Conservation (phyloP, 2,329 filamentous ascomycete genomes). For the Dactylonectria estremocensis region DNA sequence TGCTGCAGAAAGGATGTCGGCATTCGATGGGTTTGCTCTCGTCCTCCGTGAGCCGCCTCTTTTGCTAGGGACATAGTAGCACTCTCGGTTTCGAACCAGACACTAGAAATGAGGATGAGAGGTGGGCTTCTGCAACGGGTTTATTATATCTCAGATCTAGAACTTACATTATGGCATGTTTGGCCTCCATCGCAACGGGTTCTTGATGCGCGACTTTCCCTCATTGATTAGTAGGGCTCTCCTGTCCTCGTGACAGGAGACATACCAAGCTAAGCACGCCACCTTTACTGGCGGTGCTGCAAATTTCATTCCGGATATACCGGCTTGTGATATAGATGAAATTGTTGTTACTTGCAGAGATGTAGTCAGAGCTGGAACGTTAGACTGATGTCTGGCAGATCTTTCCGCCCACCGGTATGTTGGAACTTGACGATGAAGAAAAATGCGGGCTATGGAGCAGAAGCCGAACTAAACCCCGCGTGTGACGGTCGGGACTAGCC, state of each 20-base stretch:
- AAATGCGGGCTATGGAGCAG: neutral
- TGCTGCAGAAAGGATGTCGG: neutral
- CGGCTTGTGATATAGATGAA: neutral
- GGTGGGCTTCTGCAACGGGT: neutral
- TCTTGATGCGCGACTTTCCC: neutral
- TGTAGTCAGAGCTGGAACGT: neutral
- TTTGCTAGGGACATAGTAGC: neutral
- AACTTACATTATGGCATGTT: conserved; percentile 1
- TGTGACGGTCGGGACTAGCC: too few species aligned
- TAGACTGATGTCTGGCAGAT: neutral
- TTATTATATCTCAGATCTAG: neutral
- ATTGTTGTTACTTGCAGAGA: neutral
- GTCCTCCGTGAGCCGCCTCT: neutral
- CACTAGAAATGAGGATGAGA: neutral
- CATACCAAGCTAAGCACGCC: neutral
- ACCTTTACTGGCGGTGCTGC: neutral
- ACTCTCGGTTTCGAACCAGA: neutral
- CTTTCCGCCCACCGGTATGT: neutral
- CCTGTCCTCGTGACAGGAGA: neutral
- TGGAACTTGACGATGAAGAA: neutral
- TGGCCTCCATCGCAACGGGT: neutral
- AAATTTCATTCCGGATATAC: neutral
- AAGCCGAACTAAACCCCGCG: neutral
- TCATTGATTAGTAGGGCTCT: neutral
- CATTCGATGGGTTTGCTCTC: neutral